phyloP scores from a whole-genome alignment of 108 stramenopile species.

The Parietichytrium sp. region DNA sequence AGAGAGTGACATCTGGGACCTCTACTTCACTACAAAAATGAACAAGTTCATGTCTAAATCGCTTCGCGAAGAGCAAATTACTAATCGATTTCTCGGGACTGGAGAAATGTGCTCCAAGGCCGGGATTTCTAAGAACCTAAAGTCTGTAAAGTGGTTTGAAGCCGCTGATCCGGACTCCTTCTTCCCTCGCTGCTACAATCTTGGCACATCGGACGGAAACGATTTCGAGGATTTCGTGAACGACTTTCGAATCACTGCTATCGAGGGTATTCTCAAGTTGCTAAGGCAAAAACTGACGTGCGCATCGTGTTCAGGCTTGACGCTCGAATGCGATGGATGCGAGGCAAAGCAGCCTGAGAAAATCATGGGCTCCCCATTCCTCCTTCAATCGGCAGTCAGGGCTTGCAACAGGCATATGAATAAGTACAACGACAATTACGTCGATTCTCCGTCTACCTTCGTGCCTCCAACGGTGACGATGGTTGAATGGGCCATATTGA shows the following conservation, averaged over 20 bases:
- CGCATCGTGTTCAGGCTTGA: neutral
- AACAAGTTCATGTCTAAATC: constrained; percentile 30
- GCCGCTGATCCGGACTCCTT: constrained; percentile 42
- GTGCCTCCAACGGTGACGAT: neutral
- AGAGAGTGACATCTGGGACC: constrained; percentile 60
- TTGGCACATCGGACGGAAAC: constrained; percentile 26
- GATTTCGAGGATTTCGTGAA: constrained; percentile 55
- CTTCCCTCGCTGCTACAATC: constrained; percentile 63
- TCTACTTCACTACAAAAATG: constrained; percentile 55
- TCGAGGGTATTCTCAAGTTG: constrained; percentile 54
- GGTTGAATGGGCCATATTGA: constrained; percentile 8
- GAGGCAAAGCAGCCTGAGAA: too few relatives aligned
- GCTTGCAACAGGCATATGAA: neutral
- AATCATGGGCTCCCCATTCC: neutral
- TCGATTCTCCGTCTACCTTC: neutral
- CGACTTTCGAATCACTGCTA: constrained; percentile 52
- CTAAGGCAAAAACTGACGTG: constrained; percentile 29
- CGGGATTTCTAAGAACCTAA: constrained; percentile 55
- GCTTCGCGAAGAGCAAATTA: constrained; percentile 57
- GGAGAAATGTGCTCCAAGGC: constrained; percentile 61
- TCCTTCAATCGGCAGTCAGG: neutral
- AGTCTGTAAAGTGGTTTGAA: constrained; percentile 54
- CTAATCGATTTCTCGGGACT: constrained; percentile 63
- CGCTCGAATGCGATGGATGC: neutral
- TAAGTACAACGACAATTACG: neutral